phyloP scores from a whole-genome alignment of 2,329 filamentous ascomycete species.

The Monosporascus sp. region DNA sequence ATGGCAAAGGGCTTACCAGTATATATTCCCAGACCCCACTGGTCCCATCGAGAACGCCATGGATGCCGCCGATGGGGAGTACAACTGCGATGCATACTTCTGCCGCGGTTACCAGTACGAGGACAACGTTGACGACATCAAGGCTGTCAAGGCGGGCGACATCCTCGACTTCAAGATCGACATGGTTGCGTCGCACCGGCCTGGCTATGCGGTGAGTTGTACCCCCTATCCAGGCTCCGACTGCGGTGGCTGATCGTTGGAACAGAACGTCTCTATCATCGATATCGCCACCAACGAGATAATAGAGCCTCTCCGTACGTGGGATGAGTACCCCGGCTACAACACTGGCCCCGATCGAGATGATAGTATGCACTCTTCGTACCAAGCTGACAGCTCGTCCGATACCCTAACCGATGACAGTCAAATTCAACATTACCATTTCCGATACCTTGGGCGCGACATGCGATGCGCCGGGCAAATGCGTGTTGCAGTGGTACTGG shows the following conservation, averaged over 20 bases:
- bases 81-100: slow-evolving; percentile 22
- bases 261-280: slow-evolving; percentile 44
- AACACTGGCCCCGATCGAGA: slow-evolving; percentile 16
- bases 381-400: slow-evolving; percentile 18
- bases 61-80: slow-evolving; percentile 13
- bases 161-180: slow-evolving; percentile 32
- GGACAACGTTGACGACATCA: slow-evolving; percentile 24
- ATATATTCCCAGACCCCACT: slow-evolving; percentile 12
- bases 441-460: slow-evolving; percentile 38
- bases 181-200: slow-evolving; percentile 33
- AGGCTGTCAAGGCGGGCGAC: slow-evolving; percentile 27
- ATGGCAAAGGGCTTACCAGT: not conserved
- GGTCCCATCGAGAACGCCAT: slow-evolving; percentile 25
- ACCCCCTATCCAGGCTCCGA: not conserved
- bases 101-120: slow-evolving; percentile 28
- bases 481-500: slow-evolving; percentile 57
- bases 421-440: slow-evolving; percentile 50
- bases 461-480: slow-evolving; percentile 44
- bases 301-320: slow-evolving; percentile 41
- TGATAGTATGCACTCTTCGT: slow-evolving; percentile 35
- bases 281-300: slow-evolving; percentile 39
- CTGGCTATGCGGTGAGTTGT: slow-evolving; percentile 22
- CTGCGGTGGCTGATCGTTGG: slow-evolving; percentile 1
- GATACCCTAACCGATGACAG: slow-evolving; percentile 18
- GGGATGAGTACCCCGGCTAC: slow-evolving; percentile 27